Evolutionary conservation across 768 basidiomycete genomes (phyloP), one percentile per base, ranked within the genome.

Genomic region (Amylocystis lapponica): DNA sequence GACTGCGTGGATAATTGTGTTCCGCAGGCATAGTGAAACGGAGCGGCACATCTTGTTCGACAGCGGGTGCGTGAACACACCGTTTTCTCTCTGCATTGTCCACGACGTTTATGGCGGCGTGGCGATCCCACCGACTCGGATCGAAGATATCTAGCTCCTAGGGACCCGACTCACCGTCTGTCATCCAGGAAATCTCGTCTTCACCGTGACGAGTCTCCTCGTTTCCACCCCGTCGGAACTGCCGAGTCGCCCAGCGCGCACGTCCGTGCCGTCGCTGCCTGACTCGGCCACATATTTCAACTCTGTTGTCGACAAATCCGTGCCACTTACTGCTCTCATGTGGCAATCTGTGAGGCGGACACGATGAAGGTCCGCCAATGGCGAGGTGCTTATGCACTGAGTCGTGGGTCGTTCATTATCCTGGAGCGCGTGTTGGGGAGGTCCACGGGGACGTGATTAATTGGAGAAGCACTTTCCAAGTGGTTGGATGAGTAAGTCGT

Each of bases 21-120:
- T 11, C 29, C 55, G 55, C 37, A 54, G 52, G 32, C 54, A 57
- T 36, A 21, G 17, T 3, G 75, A 78, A 43, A 56, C 41, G 0
- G 35, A 40, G 43, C 37, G 55, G 25, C 54, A 57, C 42, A 40
- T 57, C 16, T 29, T 57, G 32, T 53, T 57, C 50, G 53, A 53
- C 32, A 56, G 48, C 29, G 52, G 41, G 56, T 53, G 55, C n/a
- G n/a, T n/a, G n/a, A n/a, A 41, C 70, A 17, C 19, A 27, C 30
- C 20, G 22, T 29, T 27, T 25, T 17, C 2, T 5, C 21, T 22
- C 17, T 29, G 13, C 9, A 43, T 21, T 14, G 54, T 27, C 21
- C 17, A 17, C 3, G 30, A 17, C 29, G 19, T n/a, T 34, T 22
- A 26, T 41, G 70, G 68, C 1, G 69, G 65, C 2, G 61, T 70